Conservation (phyloP, 805 yeast genomes). For the Zygosaccharomyces bisporus region DNA sequence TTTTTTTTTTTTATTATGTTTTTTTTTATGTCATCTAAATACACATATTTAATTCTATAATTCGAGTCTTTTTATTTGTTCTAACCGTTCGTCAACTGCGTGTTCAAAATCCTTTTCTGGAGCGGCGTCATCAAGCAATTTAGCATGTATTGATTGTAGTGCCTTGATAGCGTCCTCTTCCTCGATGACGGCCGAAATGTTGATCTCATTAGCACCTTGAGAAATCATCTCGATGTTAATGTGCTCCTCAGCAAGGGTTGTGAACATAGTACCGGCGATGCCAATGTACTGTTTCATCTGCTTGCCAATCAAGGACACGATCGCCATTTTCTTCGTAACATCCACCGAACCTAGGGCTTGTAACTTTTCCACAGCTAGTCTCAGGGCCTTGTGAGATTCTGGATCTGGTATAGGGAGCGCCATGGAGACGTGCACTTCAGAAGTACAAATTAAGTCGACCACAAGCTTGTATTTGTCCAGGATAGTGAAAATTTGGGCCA, state of each 20-base stretch:
- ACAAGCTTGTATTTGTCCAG: constrained; percentile 81
- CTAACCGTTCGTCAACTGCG: constrained; percentile 45
- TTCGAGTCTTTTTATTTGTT: constrained; percentile 41
- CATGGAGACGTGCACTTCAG: constrained; percentile 98
- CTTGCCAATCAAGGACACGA: constrained; percentile 91
- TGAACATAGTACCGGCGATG: constrained; percentile 95
- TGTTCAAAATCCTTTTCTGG: constrained; percentile 29
- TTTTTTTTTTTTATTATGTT: background rate
- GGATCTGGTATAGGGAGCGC: constrained; percentile 76
- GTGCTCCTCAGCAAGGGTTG: constrained; percentile 84
- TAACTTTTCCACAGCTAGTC: constrained; percentile 73
- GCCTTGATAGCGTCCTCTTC: constrained; percentile 82
- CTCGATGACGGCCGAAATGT: constrained; percentile 90
- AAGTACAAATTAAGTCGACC: constrained; percentile 93
- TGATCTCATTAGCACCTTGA: constrained; percentile 98
- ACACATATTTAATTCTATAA: constrained; percentile 11
- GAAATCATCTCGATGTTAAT: constrained; percentile 97
- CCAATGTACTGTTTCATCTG: constrained; percentile 97
- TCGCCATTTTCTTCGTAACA: constrained; percentile 80
- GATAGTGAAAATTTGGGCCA: constrained; percentile 84
- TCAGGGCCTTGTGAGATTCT: constrained; percentile 55
- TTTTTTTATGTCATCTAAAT: too few relatives aligned
- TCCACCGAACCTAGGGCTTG: constrained; percentile 84
- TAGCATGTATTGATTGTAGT: constrained; percentile 76
- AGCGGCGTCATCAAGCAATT: constrained; percentile 51